Conservation (phyloP, 108 stramenopile genomes). For the Nitzschia sp. region DNA sequence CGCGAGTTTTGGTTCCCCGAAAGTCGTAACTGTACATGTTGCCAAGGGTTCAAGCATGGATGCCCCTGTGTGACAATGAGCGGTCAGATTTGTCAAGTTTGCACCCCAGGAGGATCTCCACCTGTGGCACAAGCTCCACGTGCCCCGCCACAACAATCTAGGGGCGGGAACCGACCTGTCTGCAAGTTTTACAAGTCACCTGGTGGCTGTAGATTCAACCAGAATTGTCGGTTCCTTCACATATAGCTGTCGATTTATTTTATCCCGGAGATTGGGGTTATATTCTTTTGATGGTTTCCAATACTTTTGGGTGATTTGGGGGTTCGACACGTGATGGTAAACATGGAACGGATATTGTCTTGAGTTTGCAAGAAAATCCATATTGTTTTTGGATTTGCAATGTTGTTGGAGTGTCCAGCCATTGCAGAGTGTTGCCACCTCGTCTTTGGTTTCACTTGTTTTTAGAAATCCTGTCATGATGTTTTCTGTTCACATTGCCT, state of each 20-base stretch:
- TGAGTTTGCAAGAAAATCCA: too few relatives aligned
- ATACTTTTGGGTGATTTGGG: too few relatives aligned
- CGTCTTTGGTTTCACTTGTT: too few relatives aligned
- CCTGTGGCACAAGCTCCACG: neutral
- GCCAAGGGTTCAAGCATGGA: conserved; percentile 54
- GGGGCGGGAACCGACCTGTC: neutral
- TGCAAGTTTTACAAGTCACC: conserved; percentile 47
- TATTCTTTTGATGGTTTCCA: too few relatives aligned
- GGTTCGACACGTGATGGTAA: too few relatives aligned
- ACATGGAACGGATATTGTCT: too few relatives aligned
- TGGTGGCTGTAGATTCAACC: conserved; percentile 47
- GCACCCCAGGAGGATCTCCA: neutral
- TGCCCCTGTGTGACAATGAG: conserved; percentile 27
- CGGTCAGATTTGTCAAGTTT: conserved; percentile 13
- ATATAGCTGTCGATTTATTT: neutral
- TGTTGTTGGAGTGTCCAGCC: too few relatives aligned
- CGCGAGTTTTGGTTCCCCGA: conserved; percentile 59
- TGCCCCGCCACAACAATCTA: conserved; percentile 3
- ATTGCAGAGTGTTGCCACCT: too few relatives aligned
- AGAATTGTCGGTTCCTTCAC: conserved; percentile 32
- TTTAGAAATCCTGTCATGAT: too few relatives aligned
- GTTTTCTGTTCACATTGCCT: too few relatives aligned
- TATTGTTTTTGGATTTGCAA: too few relatives aligned
- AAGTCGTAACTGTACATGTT: conserved; percentile 48
- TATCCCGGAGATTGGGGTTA: too few relatives aligned